Base-by-base conservation (phyloP, 2,329 filamentous ascomycete genomes). In the Basipetospora sp. region DNA sequence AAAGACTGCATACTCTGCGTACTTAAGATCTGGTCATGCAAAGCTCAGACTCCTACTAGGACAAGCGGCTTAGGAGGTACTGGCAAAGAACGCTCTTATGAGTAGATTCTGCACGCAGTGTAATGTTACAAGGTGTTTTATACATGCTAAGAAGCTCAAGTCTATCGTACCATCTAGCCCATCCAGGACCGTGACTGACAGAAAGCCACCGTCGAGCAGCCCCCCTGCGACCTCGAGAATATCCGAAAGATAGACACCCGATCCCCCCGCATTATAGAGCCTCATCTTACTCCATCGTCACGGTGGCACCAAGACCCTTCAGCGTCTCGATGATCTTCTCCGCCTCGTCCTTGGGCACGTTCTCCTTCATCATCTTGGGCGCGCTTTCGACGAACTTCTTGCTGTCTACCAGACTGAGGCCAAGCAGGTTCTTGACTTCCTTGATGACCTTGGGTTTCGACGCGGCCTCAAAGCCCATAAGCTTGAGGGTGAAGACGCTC, bases 341-440 rank as follows among this genome's bases (percentile, higher is more conserved):
- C 6, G 85, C 86, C 60, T 99, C 92, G 55, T 99, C 90, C 75
- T 98, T 99, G 46, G 88, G 82, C 49, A 98, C 86, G 36, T 82
- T 87, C 66, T 99, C 90, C 78, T 96, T 96, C 84, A 99, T 83
- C 61, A 84, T 67, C 80, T 99, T 99, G 46, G 90, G 90, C 49
- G 83, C 87, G 56, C 83, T 85, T 72, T 99, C 90, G 48, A 98
- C 90, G 54, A 99, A 99, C 71, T 99, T 99, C 80, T 99, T 99
- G 66, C 84, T 93, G 64, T 99, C 90, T 50, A 99, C 92, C 67
- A 99, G 72, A 58, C 83, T 92, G 56, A 98, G 65, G 31, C 90
- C 90, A 43, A 99, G 69, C 75, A 98, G 71, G 54, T 76, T 78
- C 77, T 99, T 99, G 67, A 99, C 74, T 69, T 99, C 90, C 75